These are phyloP conservation scores for Gossypium thurberi DNA, from an alignment of 345 rosid genomes.

Conservation along the genomic window DNA sequence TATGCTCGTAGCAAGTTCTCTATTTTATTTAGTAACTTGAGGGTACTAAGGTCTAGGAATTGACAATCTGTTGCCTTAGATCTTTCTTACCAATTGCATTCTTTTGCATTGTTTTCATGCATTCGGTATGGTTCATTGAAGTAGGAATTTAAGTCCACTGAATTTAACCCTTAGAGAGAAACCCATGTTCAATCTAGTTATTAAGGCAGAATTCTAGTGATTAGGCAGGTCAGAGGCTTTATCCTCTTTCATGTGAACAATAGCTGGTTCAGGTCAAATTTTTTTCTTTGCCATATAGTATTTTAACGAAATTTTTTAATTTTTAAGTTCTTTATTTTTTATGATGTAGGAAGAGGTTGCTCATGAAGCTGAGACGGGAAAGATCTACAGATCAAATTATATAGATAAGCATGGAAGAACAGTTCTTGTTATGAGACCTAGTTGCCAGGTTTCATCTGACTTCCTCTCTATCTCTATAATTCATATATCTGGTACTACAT, in stretches of 20 bases:
- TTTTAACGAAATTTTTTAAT: background rate
- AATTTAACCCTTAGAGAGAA: background rate
- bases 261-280: background rate
- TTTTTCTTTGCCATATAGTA: background rate
- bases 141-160: background rate
- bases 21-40: background rate
- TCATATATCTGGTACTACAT: background rate
- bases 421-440: constrained; percentile 88
- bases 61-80: background rate
- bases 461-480: constrained; percentile 1
- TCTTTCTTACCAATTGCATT: constrained; percentile 4
- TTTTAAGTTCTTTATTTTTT: background rate
- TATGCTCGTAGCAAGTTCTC: constrained; percentile 1
- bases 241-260: background rate
- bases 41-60: background rate
- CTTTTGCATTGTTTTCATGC: constrained; percentile 3
- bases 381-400: constrained; percentile 67
- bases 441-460: constrained; percentile 57
- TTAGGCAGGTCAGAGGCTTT: background rate
- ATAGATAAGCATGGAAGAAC: constrained; percentile 73
- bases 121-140: background rate
- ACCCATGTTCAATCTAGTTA: background rate
- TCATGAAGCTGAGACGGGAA: constrained; percentile 88
- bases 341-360: constrained; percentile 71
- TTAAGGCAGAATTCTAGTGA: background rate